A percentile compares a stretch with the other conserved stretches of the same genome.
Conservation (phyloP, 2,329 filamentous ascomycete species). For the Periconia macrospinosa region DNA sequence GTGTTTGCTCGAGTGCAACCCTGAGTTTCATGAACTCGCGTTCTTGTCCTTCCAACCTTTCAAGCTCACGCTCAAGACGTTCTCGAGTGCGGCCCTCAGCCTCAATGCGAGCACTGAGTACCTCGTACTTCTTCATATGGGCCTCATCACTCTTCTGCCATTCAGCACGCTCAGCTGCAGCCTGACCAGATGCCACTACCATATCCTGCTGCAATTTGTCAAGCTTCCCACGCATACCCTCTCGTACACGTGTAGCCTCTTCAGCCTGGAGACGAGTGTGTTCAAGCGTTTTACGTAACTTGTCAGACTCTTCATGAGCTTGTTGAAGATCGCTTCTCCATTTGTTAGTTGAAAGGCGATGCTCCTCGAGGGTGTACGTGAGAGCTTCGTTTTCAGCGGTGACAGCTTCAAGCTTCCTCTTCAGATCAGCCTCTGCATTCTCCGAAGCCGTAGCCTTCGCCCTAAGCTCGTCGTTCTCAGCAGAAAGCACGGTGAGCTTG, state of each 20-base stretch:
- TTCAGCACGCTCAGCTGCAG: constrained; percentile 78
- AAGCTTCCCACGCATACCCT: constrained; percentile 82
- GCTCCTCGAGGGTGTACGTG: constrained; percentile 65
- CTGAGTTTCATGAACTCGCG: constrained; percentile 77
- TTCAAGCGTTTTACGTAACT: constrained; percentile 72
- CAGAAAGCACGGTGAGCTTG: constrained; percentile 54
- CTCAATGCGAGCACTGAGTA: constrained; percentile 56
- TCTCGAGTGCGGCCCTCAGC: constrained; percentile 48
- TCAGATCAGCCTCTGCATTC: constrained; percentile 48
- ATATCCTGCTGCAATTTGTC: constrained; percentile 86
- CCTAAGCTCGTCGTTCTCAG: constrained; percentile 63
- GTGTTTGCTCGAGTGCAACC: constrained; percentile 67
- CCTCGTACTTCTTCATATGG: constrained; percentile 56
- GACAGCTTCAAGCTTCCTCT: constrained; percentile 56
- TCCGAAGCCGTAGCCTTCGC: constrained; percentile 34
- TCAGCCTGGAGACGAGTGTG: constrained; percentile 77
- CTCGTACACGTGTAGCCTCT: constrained; percentile 81
- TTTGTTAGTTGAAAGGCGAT: constrained; percentile 61
- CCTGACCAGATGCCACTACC: constrained; percentile 73
- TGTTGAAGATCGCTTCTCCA: constrained; percentile 63
- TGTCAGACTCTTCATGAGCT: constrained; percentile 58
- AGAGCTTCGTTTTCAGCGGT: constrained; percentile 63
- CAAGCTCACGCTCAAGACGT: constrained; percentile 50
- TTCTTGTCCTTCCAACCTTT: constrained; percentile 58
- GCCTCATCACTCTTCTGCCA: constrained; percentile 71